Base-by-base conservation (phyloP, 345 rosid species). In the Populus tremula region DNA sequence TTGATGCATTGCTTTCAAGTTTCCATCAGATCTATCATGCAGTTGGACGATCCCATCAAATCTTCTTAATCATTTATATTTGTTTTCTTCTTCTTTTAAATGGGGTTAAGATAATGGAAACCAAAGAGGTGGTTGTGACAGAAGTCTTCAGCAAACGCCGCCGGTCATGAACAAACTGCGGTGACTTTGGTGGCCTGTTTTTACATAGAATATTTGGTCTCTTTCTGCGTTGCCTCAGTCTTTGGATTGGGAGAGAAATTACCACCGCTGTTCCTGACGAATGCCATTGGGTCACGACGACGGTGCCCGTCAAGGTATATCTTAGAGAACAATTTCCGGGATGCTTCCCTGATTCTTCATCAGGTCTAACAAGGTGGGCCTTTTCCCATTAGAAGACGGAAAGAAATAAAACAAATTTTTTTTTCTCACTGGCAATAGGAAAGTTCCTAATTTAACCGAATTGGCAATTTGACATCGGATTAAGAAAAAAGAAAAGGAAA, bases 261-360 rank as follows among this genome's bases (percentile, higher is more conserved):
- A 8, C 61, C 25, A 8, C 25, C 21, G 4, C 25, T 21, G 41
- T 41, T 77, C 47, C 8, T 13, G 12, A 21, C 38, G 23, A 35
- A 35, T 18, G 45, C 12, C 45, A 41, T 41, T 9, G 4, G 45
- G n/a, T 45, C 49, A 35, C 61, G 36, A 6, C 59, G 73, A 45
- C 45, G 72, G 36, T 20, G 8, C 27, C 73, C 21, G 1, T 4
- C 2, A 41, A 11, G 75, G 63, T 20, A 77, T 77, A 77, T 77
- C 80, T 39, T 2, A 2, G 10, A 39, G n/a, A 45, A 43, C 25
- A 61, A 27, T 38, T 77, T 77, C 63, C 31, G 5, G 31, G 74
- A 77, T 69, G 74, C 39, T 77, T 70, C 59, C 79, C 62, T 7
- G 61, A 66, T 43, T 33, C 53, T 49, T 12, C 13, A 17, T 12